Percentiles rank a stretch among this genome's conserved stretches.
Conservation (phyloP, 73 alveolate species). For the Uronychia binucleata region DNA sequence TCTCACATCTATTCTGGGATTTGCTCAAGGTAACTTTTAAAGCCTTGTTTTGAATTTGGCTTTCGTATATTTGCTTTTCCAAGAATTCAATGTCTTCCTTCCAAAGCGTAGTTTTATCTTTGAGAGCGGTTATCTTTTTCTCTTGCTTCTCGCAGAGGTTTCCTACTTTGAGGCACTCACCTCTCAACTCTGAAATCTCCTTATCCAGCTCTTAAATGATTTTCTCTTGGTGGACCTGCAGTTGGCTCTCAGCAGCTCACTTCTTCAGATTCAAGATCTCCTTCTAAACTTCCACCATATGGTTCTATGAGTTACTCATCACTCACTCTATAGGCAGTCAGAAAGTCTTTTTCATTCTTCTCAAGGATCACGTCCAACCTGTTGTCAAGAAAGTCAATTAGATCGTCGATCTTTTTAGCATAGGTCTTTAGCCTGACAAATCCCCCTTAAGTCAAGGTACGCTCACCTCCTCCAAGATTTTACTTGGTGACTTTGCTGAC, state of each 20-base stretch:
- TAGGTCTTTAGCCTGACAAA: background rate
- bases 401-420: conserved; percentile 1
- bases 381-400: conserved; percentile 18
- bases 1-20: conserved; percentile 31
- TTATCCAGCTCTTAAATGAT: conserved; percentile 18
- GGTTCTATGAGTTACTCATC: conserved; percentile 8
- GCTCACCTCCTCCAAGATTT: background rate
- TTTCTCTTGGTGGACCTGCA: conserved; percentile 22
- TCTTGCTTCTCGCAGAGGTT: conserved; percentile 33
- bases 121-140: conserved; percentile 1
- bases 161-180: conserved; percentile 18
- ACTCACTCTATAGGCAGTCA: conserved; percentile 49
- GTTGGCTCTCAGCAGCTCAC: conserved; percentile 36
- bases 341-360: conserved; percentile 50
- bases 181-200: conserved; percentile 2
- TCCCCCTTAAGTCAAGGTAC: background rate
- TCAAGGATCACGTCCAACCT: conserved; percentile 31
- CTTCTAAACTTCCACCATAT: conserved; percentile 44
- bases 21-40: conserved; percentile 36
- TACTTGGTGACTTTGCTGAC: background rate
- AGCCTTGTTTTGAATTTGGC: conserved; percentile 10
- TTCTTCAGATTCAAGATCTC: conserved; percentile 24
- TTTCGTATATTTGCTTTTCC: conserved; percentile 33
- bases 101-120: background rate
- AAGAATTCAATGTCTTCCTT: conserved; percentile 42